phyloP scores from a whole-genome alignment of 2,329 filamentous ascomycete species.

The Alternaria sp. region DNA sequence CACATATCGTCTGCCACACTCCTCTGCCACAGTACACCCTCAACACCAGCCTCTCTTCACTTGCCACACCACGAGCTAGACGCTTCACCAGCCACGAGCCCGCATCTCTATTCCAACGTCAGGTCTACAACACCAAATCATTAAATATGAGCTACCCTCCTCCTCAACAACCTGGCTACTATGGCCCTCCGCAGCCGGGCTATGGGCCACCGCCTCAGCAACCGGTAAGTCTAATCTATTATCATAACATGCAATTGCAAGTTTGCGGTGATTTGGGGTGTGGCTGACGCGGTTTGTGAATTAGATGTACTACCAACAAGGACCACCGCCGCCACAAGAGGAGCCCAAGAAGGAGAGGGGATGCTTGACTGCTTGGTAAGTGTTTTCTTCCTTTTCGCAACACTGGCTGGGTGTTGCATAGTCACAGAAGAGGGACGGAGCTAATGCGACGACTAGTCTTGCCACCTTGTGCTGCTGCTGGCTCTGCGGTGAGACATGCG shows the following conservation, averaged over 20 bases:
- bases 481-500: slow-evolving; percentile 45
- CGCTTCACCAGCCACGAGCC: slow-evolving; percentile 21
- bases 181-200: slow-evolving; percentile 30
- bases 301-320: slow-evolving; percentile 44
- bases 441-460: slow-evolving; percentile 24
- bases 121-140: neutral
- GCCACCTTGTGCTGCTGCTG: slow-evolving; percentile 47
- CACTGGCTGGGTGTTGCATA: neutral
- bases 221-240: slow-evolving; percentile 22
- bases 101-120: slow-evolving; percentile 18
- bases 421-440: neutral
- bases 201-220: slow-evolving; percentile 40
- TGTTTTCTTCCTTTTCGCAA: neutral
- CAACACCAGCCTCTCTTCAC: slow-evolving; percentile 5
- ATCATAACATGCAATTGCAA: neutral
- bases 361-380: slow-evolving; percentile 42
- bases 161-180: slow-evolving; percentile 28
- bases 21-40: slow-evolving; percentile 9
- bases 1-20: slow-evolving; percentile 9
- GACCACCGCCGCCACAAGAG: slow-evolving; percentile 30
- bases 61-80: slow-evolving; percentile 4
- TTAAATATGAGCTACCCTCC: slow-evolving; percentile 22
- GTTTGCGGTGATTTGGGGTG: neutral
- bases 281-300: neutral
- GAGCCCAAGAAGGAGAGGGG: slow-evolving; percentile 42